Base-by-base conservation (phyloP, 164 flowering plant genomes). In the Litsea cubeba region DNA sequence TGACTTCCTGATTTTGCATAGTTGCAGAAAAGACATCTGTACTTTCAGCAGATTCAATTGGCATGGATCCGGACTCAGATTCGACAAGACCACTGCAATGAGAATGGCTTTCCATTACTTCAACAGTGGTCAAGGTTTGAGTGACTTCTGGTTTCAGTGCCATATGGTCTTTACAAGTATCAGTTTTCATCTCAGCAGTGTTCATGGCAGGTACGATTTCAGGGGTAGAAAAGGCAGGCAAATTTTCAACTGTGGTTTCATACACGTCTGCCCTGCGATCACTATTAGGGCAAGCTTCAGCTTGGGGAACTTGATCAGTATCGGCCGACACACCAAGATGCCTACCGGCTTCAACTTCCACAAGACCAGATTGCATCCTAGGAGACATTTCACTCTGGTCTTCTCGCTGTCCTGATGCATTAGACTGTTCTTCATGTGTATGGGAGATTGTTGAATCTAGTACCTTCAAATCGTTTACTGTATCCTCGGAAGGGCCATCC, bases 141-240 rank as follows among this genome's bases (percentile, higher is more conserved):
- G 74, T 57, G 28, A 68, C 35, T 30, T 71, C 72, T 15, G 65
- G 62, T 72, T 76, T 76, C 54, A 77, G 58, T 6, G 65, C 73
- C 75, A 32, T 77, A 81, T 30, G 35, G 51, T 77, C 80, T 67
- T 82, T 74, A 60, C 63, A 78, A 72, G 72, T 85, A 70, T 80
- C 75, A 60, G 79, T 62, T 71, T 51, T 62, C n/a, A 28, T 50
- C 65, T 77, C 83, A 50, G 82, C 71, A 74, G 75, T 32, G 18
- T 78, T 78, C 35, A 71, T 74, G 1, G 18, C 63, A 73, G 79
- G 79, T 12, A 79, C 22, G 49, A 68, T 69, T 76, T 74, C 71
- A 72, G 86, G 75, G 22, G 77, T 73, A 20, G 79, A 71, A 67
- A 74, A 60, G 71, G 74, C 66, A 60, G 73, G 74, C 5, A 72